Evolutionary conservation across 768 basidiomycete species (phyloP).

Genomic region (Podaxis sp.): DNA sequence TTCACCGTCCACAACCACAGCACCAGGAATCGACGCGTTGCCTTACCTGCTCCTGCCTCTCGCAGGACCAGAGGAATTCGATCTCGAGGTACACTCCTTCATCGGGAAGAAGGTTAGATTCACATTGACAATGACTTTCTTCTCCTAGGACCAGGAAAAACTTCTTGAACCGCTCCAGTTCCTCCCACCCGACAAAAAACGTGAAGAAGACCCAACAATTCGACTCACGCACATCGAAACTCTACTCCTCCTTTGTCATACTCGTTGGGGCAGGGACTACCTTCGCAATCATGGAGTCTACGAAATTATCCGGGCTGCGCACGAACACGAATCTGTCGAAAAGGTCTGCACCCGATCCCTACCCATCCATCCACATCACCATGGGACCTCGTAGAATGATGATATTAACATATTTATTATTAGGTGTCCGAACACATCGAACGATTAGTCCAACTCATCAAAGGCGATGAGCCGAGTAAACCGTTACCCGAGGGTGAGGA

Average conservation of each 20-base stretch:
- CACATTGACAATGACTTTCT: neutral
- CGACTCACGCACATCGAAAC: constrained; percentile 88
- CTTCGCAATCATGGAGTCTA: constrained; percentile 83
- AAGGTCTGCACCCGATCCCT: constrained; percentile 44
- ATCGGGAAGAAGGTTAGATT: neutral
- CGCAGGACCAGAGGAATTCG: constrained; percentile 93
- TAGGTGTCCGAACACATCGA: constrained; percentile 88
- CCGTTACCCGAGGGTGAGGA: constrained; percentile 37
- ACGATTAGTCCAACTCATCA: constrained; percentile 82
- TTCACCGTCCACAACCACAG: constrained; percentile 52
- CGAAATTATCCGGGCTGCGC: constrained; percentile 75
- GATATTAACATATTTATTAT: neutral
- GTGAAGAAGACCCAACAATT: constrained; percentile 76
- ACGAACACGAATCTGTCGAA: constrained; percentile 77
- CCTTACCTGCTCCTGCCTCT: constrained; percentile 86
- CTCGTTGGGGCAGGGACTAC: constrained; percentile 83
- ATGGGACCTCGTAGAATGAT: neutral
- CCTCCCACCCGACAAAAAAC: constrained; percentile 77
- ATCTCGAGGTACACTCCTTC: constrained; percentile 67
- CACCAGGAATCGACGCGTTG: constrained; percentile 81
- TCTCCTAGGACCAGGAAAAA: constrained; percentile 76
- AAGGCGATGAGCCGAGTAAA: constrained; percentile 67
- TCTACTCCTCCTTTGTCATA: constrained; percentile 83
- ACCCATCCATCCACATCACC: neutral
- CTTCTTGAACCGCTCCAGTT: constrained; percentile 85